phyloP scores from a whole-genome alignment of 2,329 filamentous ascomycete species.

The Ambrosiella cleistominuta region DNA sequence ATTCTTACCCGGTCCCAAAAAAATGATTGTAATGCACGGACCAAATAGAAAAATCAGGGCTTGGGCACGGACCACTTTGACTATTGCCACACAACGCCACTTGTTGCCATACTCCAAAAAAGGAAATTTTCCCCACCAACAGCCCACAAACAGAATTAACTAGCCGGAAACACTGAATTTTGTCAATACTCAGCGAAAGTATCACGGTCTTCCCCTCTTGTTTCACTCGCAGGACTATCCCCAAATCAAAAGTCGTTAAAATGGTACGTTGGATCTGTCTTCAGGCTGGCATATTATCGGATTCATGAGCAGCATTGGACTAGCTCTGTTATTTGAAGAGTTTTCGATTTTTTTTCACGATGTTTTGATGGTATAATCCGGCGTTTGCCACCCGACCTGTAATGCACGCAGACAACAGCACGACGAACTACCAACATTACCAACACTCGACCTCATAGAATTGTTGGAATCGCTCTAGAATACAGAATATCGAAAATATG shows the following conservation, averaged over 20 bases:
- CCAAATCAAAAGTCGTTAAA: conserved; percentile 28
- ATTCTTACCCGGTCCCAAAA: conserved; percentile 1
- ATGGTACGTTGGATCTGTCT: conserved; percentile 25
- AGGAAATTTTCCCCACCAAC: conserved; percentile 23
- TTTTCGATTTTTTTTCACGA: neutral
- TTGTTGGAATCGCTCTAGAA: no score
- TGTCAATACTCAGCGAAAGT: conserved; percentile 16
- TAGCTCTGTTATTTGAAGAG: neutral
- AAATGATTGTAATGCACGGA: neutral
- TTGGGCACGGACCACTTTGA: conserved; percentile 11
- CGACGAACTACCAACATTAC: no score
- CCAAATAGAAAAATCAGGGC: conserved; percentile 11
- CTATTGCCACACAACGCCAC: conserved; percentile 6
- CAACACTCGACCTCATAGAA: neutral
- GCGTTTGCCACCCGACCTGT: no score
- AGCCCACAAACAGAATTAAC: conserved; percentile 29
- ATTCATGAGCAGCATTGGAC: neutral
- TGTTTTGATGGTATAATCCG: no score
- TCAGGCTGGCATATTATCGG: neutral
- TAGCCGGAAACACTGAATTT: conserved; percentile 26
- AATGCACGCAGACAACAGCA: no score
- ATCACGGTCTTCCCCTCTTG: conserved; percentile 21
- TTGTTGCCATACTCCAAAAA: conserved; percentile 18
- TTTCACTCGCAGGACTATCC: conserved; percentile 26
- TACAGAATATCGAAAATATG: no score